Conservation (phyloP, 768 basidiomycete genomes). For the Brasilioporus rufonigricans region DNA sequence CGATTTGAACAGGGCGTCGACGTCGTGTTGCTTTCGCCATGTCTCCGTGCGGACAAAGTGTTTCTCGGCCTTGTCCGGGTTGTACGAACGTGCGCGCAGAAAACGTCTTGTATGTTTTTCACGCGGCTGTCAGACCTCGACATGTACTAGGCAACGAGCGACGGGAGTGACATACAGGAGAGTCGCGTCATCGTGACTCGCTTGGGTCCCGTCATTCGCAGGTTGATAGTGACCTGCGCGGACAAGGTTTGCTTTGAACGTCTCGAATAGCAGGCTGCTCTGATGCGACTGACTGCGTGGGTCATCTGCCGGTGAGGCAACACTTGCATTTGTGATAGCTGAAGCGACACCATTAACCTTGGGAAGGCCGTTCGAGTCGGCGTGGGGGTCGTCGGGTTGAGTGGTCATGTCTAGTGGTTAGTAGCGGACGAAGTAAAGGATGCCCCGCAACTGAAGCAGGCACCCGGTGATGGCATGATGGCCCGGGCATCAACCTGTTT, state of each 20-base stretch:
- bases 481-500: too few relatives aligned
- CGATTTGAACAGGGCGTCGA: slow-evolving; percentile 59
- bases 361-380: too few relatives aligned
- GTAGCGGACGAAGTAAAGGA: too few relatives aligned
- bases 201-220: slow-evolving; percentile 26
- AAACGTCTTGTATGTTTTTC: slow-evolving; percentile 57
- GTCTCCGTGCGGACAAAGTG: slow-evolving; percentile 67
- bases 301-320: too few relatives aligned
- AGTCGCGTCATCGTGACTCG: slow-evolving; percentile 65
- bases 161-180: slow-evolving; percentile 48
- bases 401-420: too few relatives aligned
- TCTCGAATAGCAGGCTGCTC: background rate
- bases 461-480: too few relatives aligned
- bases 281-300: background rate
- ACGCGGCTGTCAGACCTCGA: background rate
- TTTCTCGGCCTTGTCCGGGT: slow-evolving; percentile 57
- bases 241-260: slow-evolving; percentile 48
- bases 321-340: too few relatives aligned
- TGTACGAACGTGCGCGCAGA: slow-evolving; percentile 74
- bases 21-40: slow-evolving; percentile 64
- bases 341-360: too few relatives aligned
- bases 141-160: too few relatives aligned
- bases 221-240: slow-evolving; percentile 53
- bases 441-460: too few relatives aligned
- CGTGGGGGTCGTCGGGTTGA: too few relatives aligned